These are phyloP conservation scores for Pythium scleroteichum DNA, from an alignment of 352 stramenopile genomes.

Conservation along the genomic window DNA sequence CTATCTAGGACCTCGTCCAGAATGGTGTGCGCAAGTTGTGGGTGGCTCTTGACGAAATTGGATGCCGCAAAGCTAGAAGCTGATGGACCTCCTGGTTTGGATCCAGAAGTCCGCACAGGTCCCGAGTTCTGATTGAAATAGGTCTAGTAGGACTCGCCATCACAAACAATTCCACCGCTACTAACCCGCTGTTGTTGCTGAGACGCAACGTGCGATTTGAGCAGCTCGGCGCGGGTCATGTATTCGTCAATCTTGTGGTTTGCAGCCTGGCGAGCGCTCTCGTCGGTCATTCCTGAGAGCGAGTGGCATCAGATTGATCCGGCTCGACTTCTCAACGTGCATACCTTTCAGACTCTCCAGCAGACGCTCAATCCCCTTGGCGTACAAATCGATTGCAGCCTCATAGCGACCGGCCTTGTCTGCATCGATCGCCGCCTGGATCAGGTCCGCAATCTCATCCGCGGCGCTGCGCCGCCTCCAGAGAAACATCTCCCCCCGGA, in stretches of 20 bases:
- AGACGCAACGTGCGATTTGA: constrained; percentile 42
- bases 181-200: constrained; percentile 20
- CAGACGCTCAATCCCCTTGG: constrained; percentile 73
- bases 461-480: constrained; percentile 36
- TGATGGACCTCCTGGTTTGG: too few relatives aligned
- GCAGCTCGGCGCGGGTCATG: constrained; percentile 71
- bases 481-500: constrained; percentile 45
- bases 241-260: constrained; percentile 72
- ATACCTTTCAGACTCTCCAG: constrained; percentile 59
- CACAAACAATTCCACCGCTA: too few relatives aligned
- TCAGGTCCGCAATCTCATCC: constrained; percentile 47
- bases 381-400: constrained; percentile 70
- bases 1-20: constrained; percentile 83
- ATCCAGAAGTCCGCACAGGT: too few relatives aligned
- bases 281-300: constrained; percentile 20
- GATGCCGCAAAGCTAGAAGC: constrained; percentile 6
- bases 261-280: constrained; percentile 36
- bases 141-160: too few relatives aligned
- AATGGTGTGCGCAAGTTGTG: constrained; percentile 70
- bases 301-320: not conserved
- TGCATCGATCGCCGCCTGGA: constrained; percentile 56
- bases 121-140: not conserved
- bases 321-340: not conserved
- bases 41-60: constrained; percentile 56
- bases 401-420: constrained; percentile 49